phyloP scores from a whole-genome alignment of 495 filamentous ascomycete species.

The Evernia prunastri region DNA sequence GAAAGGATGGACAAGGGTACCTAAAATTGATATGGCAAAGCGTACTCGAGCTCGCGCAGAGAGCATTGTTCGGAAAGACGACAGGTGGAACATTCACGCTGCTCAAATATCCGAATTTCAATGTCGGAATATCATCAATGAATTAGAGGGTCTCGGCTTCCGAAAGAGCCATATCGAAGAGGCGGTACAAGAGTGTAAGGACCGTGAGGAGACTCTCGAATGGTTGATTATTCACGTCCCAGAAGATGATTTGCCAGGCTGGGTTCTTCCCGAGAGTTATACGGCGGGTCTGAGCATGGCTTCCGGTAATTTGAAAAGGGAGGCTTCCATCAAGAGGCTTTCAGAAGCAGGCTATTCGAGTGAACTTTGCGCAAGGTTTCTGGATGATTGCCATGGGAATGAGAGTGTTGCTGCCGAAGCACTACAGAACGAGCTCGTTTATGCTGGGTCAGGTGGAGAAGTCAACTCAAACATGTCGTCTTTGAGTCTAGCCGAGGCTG shows the following conservation, averaged over 20 bases:
- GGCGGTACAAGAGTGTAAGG: constrained; percentile 77
- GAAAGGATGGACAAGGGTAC: constrained; percentile 76
- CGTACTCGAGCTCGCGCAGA: constrained; percentile 72
- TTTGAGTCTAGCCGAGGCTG: constrained; percentile 23
- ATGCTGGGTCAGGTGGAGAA: constrained; percentile 24
- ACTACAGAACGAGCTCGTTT: constrained; percentile 62
- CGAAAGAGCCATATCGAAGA: constrained; percentile 83
- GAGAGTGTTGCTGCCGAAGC: constrained; percentile 73
- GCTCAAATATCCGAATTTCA: constrained; percentile 55
- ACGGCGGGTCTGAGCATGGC: constrained; percentile 79
- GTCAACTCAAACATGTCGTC: constrained; percentile 14
- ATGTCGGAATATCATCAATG: constrained; percentile 57
- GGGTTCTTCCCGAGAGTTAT: constrained; percentile 87
- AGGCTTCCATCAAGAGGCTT: constrained; percentile 75
- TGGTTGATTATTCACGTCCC: constrained; percentile 96
- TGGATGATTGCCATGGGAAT: constrained; percentile 60
- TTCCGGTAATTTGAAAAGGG: constrained; percentile 67
- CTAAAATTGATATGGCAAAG: constrained; percentile 87
- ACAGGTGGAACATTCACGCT: constrained; percentile 78
- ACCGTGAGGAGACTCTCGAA: constrained; percentile 83
- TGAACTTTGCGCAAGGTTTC: constrained; percentile 70
- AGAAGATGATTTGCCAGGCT: constrained; percentile 85
- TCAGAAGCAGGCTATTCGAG: constrained; percentile 72
- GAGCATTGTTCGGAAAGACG: constrained; percentile 63
- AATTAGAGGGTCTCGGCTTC: constrained; percentile 72